Base-by-base conservation (phyloP, 495 filamentous ascomycete species). In the Podospora comata region DNA sequence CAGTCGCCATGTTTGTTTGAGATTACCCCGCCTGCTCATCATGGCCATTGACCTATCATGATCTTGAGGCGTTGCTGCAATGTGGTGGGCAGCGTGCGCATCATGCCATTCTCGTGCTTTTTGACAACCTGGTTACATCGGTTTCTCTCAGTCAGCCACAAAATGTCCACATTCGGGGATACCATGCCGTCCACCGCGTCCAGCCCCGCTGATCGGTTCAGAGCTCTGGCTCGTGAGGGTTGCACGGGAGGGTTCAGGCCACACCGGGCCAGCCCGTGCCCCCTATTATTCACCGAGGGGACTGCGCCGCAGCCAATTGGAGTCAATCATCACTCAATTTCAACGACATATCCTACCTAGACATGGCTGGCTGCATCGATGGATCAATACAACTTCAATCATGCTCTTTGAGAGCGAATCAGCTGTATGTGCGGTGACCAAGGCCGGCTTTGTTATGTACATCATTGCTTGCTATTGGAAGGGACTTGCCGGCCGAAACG, bases 121-220 rank as follows among this genome's bases (percentile, higher is more conserved):
- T 48, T 48, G 9, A 48, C 39, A 48, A 2, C 5, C 39, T 16
- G 39, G 39, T 48, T 48, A 48, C 39, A 48, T 13, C 39, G 2
- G 39, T 11, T 48, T 11, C 39, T 11, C 15, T 58, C 55, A 58
- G 55, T 58, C 55, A 58, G 55, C 55, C 55, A 58, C 55, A 58
- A 20, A 56, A 58, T 26, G 55, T 26, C n/a, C 27, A 20, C n/a
- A 26, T 58, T 58, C n/a, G 55, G 55, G 55, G 55, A 58, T 58
- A 26, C 23, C 55, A 58, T 58, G 55, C 55, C 3, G 1, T 26
- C 6, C 23, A 26, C 55, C 16, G 55, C n/a, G 4, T 58, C 55
- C 55, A 58, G 55, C 55, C 55, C n/a, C 55, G 55, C 55, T 20
- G 55, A 58, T 19, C 55, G 11, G 57, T 60, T 27, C 57, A 60